phyloP scores from a whole-genome alignment of 2,329 filamentous ascomycete species.

The Colletotrichum siamense region DNA sequence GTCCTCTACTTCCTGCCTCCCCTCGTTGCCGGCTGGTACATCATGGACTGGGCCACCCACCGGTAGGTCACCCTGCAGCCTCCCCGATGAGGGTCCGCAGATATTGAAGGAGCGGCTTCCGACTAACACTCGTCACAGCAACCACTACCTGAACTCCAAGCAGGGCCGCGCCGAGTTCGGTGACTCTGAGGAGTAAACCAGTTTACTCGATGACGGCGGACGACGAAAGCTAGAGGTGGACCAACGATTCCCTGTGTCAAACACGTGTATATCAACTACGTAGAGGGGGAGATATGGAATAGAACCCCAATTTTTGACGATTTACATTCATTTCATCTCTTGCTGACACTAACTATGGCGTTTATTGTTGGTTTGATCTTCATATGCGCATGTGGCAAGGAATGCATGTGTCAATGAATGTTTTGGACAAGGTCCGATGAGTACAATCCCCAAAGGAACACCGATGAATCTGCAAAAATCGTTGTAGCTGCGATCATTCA shows the following conservation, averaged over 20 bases:
- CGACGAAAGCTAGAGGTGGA: conserved; percentile 32
- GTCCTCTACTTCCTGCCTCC: conserved; percentile 89
- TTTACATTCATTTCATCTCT: not conserved
- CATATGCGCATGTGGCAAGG: not conserved
- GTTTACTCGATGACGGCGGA: not conserved
- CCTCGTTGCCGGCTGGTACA: conserved; percentile 77
- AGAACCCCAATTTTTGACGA: conserved; percentile 30
- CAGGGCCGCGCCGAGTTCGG: conserved; percentile 65
- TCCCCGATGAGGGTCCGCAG: not conserved
- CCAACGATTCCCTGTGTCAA: conserved; percentile 48
- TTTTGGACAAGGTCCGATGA: not conserved
- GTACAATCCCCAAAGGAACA: not conserved
- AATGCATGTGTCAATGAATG: not conserved
- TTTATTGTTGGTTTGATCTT: not conserved
- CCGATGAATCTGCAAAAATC: not conserved
- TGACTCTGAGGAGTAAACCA: conserved; percentile 43
- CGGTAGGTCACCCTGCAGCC: conserved; percentile 63
- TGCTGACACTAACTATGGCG: not conserved
- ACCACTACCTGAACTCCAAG: conserved; percentile 85
- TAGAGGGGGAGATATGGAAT: conserved; percentile 37
- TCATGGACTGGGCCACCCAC: conserved; percentile 91
- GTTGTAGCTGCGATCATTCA: fast-evolving
- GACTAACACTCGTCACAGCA: conserved; percentile 53
- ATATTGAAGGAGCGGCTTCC: not conserved
- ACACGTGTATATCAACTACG: conserved; percentile 26